Evolutionary conservation across 2,329 filamentous ascomycete genomes (phyloP), one percentile per base, ranked within the genome.

Genomic region (Fusarium sororula): DNA sequence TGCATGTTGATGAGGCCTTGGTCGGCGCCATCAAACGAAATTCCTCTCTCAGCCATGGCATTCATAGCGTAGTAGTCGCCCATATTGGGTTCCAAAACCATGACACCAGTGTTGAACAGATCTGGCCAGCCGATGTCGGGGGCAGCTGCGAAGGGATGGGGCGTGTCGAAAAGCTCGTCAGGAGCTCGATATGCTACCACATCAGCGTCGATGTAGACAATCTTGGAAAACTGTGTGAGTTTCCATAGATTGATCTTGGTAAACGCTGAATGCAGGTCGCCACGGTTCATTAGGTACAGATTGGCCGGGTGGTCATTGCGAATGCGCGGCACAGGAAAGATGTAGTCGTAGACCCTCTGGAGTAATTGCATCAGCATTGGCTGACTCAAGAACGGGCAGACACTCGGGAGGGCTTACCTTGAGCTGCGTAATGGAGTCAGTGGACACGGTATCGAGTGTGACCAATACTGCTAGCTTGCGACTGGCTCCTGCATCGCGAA

Each of bases 111-210:
- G 84, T 99, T 99, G 90, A 98, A 98, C 70, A 95, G 90, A 84
- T 99, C 96, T 39, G 96, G 96, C 96, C 96, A 99, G 76, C 96
- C 96, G 78, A 98, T 95, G 82, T 99, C 96, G 38, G 96, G 95
- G 17, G 94, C 95, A 5, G 96, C 91, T 45, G 90, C 88, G 80
- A 92, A 92, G 61, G 86, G 80, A 54, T 90, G 84, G 9, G 85
- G 79, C 30, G 91, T 81, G 64, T 91, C 88, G 80, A 99, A 97
- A 63, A 99, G 90, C 87, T 99, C 96, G 79, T 99, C 96, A 7
- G 96, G 94, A 39, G 95, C 94, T 76, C 95, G 89, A 72, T 98
- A 89, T 37, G 94, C 94, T n/a, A 99, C 93, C 45, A 98, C 90
- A 79, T 99, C 96, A 70, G 95, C 93, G 81, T 99, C 96, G 72